Percentiles rank a stretch among this genome's conserved stretches.
phyloP scores from a whole-genome alignment of 1,284 basidiomycete genomes.

The Ganoderma multipileum region DNA sequence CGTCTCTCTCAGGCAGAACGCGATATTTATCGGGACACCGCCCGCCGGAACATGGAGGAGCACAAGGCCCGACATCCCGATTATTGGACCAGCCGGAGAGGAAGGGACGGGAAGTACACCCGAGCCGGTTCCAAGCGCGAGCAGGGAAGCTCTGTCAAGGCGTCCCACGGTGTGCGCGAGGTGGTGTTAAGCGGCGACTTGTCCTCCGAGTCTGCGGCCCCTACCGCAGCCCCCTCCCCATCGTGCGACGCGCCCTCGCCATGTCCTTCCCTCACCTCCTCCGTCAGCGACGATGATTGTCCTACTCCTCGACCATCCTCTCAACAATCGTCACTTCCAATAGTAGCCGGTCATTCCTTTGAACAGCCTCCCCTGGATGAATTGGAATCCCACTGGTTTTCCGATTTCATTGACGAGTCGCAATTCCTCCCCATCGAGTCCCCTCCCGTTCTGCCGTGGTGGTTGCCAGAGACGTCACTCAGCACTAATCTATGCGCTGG shows the following conservation, averaged over 20 bases:
- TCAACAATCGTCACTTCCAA: background rate
- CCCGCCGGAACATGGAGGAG: background rate
- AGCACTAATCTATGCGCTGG: background rate
- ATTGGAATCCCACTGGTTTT: background rate
- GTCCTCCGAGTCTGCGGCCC: background rate
- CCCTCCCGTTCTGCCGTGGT: background rate
- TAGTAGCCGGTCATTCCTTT: background rate
- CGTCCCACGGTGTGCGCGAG: background rate
- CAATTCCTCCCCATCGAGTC: background rate
- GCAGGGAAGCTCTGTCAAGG: constrained; percentile 2
- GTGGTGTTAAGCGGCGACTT: background rate
- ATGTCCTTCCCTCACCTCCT: background rate
- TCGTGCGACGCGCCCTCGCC: background rate
- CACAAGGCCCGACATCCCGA: background rate
- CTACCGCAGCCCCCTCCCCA: background rate
- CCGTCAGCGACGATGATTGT: background rate
- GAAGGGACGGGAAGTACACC: background rate
- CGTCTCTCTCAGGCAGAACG: background rate
- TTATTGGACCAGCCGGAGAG: background rate
- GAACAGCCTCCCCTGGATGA: background rate
- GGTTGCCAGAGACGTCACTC: background rate
- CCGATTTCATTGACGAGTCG: background rate
- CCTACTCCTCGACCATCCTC: background rate
- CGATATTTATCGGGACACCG: background rate
- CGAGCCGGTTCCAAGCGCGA: background rate